Evolutionary conservation across 1,139 yeast genomes (phyloP).

Genomic region (Trichomonascaceae sp.): DNA sequence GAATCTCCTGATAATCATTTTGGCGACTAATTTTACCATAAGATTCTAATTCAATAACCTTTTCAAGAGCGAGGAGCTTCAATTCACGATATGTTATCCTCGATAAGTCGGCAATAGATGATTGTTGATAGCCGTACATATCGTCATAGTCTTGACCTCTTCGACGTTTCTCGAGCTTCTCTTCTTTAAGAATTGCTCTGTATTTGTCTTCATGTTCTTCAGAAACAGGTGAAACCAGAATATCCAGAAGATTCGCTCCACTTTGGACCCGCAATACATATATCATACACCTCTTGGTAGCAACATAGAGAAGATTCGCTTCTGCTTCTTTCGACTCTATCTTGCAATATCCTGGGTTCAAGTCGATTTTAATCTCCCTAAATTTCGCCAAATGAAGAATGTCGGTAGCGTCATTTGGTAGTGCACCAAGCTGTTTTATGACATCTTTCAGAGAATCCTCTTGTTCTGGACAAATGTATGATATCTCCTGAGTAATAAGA

Average conservation of each 20-base stretch:
- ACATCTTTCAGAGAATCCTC: constrained; percentile 55
- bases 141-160: constrained; percentile 16
- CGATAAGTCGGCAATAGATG: constrained; percentile 47
- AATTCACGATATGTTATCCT: constrained; percentile 63
- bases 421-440: constrained; percentile 37
- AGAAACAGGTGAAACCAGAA: constrained; percentile 65
- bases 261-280: constrained; percentile 78
- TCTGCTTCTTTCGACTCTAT: constrained; percentile 38
- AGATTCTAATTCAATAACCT: constrained; percentile 67
- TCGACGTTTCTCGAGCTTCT: constrained; percentile 28
- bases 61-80: constrained; percentile 70
- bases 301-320: constrained; percentile 51
- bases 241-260: constrained; percentile 64
- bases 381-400: constrained; percentile 36
- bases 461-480: constrained; percentile 37
- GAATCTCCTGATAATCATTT: constrained; percentile 69
- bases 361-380: constrained; percentile 36
- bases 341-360: constrained; percentile 37
- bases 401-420: constrained; percentile 42
- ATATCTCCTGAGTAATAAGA: constrained; percentile 48
- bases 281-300: constrained; percentile 73
- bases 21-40: constrained; percentile 60
- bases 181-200: constrained; percentile 48
- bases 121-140: constrained; percentile 20
- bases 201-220: constrained; percentile 63